Evolutionary conservation across 768 basidiomycete genomes (phyloP).

Genomic region (Royoungia palumana): DNA sequence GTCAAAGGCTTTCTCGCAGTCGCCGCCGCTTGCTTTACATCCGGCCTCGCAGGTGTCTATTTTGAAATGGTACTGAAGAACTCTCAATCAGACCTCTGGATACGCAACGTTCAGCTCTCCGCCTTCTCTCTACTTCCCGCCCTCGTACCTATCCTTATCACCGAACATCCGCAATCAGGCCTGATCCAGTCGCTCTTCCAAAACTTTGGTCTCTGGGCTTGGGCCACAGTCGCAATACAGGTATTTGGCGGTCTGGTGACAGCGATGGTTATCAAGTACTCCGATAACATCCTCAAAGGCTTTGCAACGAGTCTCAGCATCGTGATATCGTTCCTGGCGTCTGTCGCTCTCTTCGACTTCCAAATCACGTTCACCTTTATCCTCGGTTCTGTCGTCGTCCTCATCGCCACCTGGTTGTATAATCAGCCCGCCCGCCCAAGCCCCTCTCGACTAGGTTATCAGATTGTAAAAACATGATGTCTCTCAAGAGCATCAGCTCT

Average conservation of each 20-base stretch:
- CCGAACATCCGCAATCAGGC: constrained; percentile 38
- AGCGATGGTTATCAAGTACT: constrained; percentile 92
- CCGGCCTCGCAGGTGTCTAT: constrained; percentile 94
- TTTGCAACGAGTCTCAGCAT: constrained; percentile 95
- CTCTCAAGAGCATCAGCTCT: constrained; percentile 2
- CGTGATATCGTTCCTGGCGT: constrained; percentile 91
- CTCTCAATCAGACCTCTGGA: constrained; percentile 87
- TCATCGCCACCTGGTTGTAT: constrained; percentile 89
- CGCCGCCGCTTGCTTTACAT: constrained; percentile 87
- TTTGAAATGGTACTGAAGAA: constrained; percentile 98
- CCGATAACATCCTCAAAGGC: constrained; percentile 89
- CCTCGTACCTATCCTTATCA: constrained; percentile 68
- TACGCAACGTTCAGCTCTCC: constrained; percentile 94
- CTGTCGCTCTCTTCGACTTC: constrained; percentile 87
- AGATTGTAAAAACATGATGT: constrained; percentile 23
- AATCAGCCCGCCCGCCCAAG: constrained; percentile 56
- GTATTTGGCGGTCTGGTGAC: constrained; percentile 91
- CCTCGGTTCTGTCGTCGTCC: constrained; percentile 78
- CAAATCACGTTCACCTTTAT: constrained; percentile 82
- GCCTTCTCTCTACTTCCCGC: constrained; percentile 92
- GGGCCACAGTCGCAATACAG: constrained; percentile 85
- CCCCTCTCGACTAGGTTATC: constrained; percentile 27
- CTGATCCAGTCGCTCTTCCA: constrained; percentile 59
- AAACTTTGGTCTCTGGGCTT: constrained; percentile 89
- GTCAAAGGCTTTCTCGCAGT: constrained; percentile 89